Evolutionary conservation across 331 rosid genomes (phyloP).

Genomic region (Saraca asoca): DNA sequence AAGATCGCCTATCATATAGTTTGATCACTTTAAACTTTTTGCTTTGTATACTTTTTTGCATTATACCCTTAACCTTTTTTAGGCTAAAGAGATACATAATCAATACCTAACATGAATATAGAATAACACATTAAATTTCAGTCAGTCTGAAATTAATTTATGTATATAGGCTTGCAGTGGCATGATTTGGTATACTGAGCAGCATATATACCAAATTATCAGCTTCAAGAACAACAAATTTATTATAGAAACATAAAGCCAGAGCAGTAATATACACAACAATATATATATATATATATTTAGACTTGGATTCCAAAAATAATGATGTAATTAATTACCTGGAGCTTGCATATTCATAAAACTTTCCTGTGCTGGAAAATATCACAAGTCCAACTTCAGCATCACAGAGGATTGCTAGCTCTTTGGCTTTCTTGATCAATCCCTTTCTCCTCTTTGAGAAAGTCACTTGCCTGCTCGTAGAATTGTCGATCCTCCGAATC

Average conservation of each 20-base stretch:
- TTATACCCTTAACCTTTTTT: background rate
- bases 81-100: background rate
- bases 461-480: conserved; percentile 83
- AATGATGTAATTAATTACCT: conserved; percentile 38
- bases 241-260: background rate
- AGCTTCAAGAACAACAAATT: background rate
- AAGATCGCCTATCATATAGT: too few species aligned
- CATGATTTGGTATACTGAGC: too few species aligned
- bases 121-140: background rate
- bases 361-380: conserved; percentile 76
- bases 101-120: background rate
- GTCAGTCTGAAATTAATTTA: background rate
- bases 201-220: background rate
- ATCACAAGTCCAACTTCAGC: conserved; percentile 79
- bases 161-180: background rate
- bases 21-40: background rate
- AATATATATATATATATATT: background rate
- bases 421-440: conserved; percentile 82
- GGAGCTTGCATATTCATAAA: conserved; percentile 74
- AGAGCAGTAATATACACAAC: background rate
- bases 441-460: conserved; percentile 94
- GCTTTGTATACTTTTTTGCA: conserved; percentile 18
- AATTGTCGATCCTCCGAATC: conserved; percentile 74
- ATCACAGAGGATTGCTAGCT: conserved; percentile 82
- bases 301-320: background rate